Base-by-base conservation (phyloP, 768 basidiomycete species). In the Termitomyces sp. region DNA sequence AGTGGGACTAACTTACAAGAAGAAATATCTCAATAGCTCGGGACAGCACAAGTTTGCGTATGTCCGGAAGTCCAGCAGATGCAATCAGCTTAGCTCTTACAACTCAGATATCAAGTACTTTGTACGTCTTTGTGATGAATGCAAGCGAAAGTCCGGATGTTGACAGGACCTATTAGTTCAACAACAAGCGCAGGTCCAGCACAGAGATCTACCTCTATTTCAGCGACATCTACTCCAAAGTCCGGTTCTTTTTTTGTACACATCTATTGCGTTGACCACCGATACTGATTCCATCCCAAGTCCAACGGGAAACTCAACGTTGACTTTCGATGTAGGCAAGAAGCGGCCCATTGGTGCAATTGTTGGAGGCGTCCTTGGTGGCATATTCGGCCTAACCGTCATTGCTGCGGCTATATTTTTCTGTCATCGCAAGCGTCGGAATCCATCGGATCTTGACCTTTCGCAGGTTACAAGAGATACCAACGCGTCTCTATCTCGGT, bases 291-390 rank as follows among this genome's bases (percentile, higher is more conserved):
- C 41, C 19, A 41, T 19, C 41, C 2, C 41, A 41, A 41, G 8
- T 9, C 8, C 3, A 7, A 41, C 41, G 5, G n/a, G n/a, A 19
- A 41, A n/a, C 17, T 8, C 41, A 11, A n/a, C 15, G n/a, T n/a
- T 9, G 5, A 41, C 37, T 17, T n/a, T n/a, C n/a, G 19, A 41
- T 19, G 40, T n/a, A 41, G 40, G 40, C 8, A 7, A 8, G 4
- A 26, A 14, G 23, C 43, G 5, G 38, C 30, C 40, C 19, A 26
- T 47, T 21, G 57, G 57, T n/a, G n/a, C 42, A 40, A 58, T 58
- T 31, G 53, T 54, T 6, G 57, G 57, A 19, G 53, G 57, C 9
- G 26, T 47, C 21, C 23, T 58, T 15, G 57, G 57, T 12, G 53
- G 53, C 7, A 10, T 51, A 9, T 31, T 31, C 15, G 48, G 41